A percentile compares a stretch with the other conserved stretches of the same genome.
phyloP scores from a whole-genome alignment of 2,329 filamentous ascomycete genomes.

The Apiospora pterosperma region DNA sequence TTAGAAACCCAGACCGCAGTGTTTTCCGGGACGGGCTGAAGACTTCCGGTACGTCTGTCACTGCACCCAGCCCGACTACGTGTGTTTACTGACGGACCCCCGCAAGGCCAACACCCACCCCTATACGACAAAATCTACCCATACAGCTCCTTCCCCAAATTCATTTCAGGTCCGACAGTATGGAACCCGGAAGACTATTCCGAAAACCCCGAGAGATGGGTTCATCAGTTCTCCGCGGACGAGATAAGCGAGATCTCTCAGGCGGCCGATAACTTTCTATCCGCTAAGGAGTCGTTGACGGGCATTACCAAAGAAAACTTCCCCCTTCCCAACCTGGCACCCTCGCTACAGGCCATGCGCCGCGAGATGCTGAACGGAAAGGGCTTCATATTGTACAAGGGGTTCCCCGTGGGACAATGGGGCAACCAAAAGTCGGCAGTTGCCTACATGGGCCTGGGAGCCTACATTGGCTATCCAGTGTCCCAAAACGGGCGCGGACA shows the following conservation, averaged over 20 bases:
- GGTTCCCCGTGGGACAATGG: constrained; percentile 75
- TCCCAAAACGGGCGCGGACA: constrained; percentile 79
- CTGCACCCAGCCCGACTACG: neutral
- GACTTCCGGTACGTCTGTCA: constrained; percentile 37
- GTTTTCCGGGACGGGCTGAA: constrained; percentile 64
- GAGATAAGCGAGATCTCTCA: constrained; percentile 60
- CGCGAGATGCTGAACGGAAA: constrained; percentile 76
- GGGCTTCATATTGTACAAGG: constrained; percentile 87
- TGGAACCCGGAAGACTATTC: constrained; percentile 64
- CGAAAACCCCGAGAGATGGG: constrained; percentile 63
- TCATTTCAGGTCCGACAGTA: constrained; percentile 63
- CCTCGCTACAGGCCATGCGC: constrained; percentile 52
- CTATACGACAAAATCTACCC: constrained; percentile 57
- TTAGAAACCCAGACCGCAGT: constrained; percentile 26
- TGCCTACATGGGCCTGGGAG: constrained; percentile 87
- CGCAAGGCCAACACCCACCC: constrained; percentile 61
- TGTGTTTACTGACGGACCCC: neutral
- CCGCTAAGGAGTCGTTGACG: constrained; percentile 57
- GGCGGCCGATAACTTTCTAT: constrained; percentile 61
- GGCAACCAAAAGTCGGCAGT: constrained; percentile 75
- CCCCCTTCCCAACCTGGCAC: constrained; percentile 52
- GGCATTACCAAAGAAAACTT: constrained; percentile 61
- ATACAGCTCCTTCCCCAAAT: constrained; percentile 62
- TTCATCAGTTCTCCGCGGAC: constrained; percentile 58
- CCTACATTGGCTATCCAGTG: constrained; percentile 81